Evolutionary conservation across 176 grass and related monocot genomes (phyloP), one percentile per base, ranked within the genome.

Genomic region (Paspalum vaginatum): DNA sequence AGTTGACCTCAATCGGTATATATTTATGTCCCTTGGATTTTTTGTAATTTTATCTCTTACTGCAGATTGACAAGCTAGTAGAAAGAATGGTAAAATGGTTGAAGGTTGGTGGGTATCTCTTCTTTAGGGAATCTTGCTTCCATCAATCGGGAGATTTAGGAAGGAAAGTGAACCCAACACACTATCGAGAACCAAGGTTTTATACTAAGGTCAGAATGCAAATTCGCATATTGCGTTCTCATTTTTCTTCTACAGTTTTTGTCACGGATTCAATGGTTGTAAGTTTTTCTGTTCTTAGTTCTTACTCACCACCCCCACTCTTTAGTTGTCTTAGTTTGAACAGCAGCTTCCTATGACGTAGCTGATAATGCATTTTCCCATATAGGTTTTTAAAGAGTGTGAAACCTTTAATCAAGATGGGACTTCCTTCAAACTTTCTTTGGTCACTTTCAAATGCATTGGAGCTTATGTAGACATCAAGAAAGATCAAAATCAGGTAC

Each of bases 71-170:
- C 77, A 79, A 89, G 62, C 75, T 99, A 42, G 82, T 68, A 73
- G 75, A 87, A 66, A 95, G 85, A 81, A 99, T 95, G 88, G 68
- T 93, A 57, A 99, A 88, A 86, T 93, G 92, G 90, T 50, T 99
- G 41, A 95, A 93, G 81, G 90, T 94, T 68, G 92, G 96, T 79
- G 96, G 96, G 11, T 83, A 82, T 79, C 84, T 99, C 60, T 99
- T 99, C 91, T 99, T 99, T 77, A 95, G 96, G 90, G 96, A 99
- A 84, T 95, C 96, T 41, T 99, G 92, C 37, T 99, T 99, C 87
- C 96, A 99, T 78, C 96, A 99, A 86, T 95, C 96, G 69, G 90
- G 92, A 60, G 96, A 99, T 81, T 91, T 87, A 26, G 88, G 95
- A 89, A 93, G 96, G 79, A 99, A 95, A 89, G 72, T 88, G 17